Evolutionary conservation across 2,329 filamentous ascomycete genomes (phyloP).

Genomic region (Aureobasidium sp.): DNA sequence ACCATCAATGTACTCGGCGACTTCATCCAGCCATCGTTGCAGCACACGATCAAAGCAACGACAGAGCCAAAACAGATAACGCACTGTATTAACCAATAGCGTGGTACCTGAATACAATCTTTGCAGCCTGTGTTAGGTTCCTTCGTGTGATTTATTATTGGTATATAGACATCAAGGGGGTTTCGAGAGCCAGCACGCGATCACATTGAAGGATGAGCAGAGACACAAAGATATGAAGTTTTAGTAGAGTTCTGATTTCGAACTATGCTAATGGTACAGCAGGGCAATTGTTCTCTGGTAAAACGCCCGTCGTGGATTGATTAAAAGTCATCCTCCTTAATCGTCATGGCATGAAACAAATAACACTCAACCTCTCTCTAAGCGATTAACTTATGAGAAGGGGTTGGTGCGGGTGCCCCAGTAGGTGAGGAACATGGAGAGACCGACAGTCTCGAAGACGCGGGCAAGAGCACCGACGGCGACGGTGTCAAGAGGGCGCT

Average conservation of each 20-base stretch:
- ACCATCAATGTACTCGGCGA: not conserved
- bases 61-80: too few relatives aligned
- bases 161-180: too few relatives aligned
- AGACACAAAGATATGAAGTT: not conserved
- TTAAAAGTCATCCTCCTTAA: constrained; percentile 15
- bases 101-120: not conserved
- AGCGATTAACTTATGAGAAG: constrained; percentile 58
- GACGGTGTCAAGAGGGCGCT: constrained; percentile 83
- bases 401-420: constrained; percentile 95
- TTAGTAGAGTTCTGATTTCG: constrained; percentile 9
- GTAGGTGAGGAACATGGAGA: constrained; percentile 89
- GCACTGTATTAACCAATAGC: not conserved
- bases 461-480: constrained; percentile 78
- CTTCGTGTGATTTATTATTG: too few relatives aligned
- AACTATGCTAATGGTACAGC: constrained; percentile 15
- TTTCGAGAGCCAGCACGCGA: not conserved
- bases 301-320: constrained; percentile 13
- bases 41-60: too few relatives aligned
- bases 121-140: too few relatives aligned
- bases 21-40: too few relatives aligned
- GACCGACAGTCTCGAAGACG: constrained; percentile 84
- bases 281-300: constrained; percentile 11
- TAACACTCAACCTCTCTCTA: constrained; percentile 8
- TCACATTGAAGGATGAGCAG: not conserved
- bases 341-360: constrained; percentile 15